Evolutionary conservation across 1,284 basidiomycete genomes (phyloP).

Genomic region (Leucoagaricus sp.): DNA sequence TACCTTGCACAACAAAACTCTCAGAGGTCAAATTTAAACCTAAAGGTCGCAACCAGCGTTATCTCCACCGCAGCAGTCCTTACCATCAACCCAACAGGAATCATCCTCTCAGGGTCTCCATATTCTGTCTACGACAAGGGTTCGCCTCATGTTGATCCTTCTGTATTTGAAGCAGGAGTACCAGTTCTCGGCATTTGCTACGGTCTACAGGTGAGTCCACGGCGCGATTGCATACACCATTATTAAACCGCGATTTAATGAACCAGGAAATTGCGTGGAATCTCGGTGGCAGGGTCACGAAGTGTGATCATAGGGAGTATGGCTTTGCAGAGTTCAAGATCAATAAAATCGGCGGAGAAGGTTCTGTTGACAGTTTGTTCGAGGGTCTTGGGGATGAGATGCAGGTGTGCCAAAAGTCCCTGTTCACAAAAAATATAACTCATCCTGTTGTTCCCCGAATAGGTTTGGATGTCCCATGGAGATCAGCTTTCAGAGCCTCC

Average conservation of each 20-base stretch:
- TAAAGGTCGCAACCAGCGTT: slow-evolving; percentile 62
- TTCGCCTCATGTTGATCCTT: slow-evolving; percentile 93
- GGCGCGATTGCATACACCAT: not conserved
- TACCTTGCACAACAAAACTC: slow-evolving; percentile 96
- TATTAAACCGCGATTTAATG: not conserved
- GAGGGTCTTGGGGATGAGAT: slow-evolving; percentile 82
- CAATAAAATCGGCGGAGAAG: slow-evolving; percentile 62
- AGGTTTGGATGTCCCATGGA: slow-evolving; percentile 99
- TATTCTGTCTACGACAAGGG: slow-evolving; percentile 97
- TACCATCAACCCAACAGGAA: slow-evolving; percentile 53
- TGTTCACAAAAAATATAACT: not conserved
- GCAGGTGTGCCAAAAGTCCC: slow-evolving; percentile 53
- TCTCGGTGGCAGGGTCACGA: slow-evolving; percentile 84
- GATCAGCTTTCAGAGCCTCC: slow-evolving; percentile 90
- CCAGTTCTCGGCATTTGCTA: slow-evolving; percentile 98
- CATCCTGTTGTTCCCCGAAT: slow-evolving; percentile 13
- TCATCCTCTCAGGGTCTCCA: slow-evolving; percentile 97
- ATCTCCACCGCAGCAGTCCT: not conserved
- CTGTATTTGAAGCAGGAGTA: slow-evolving; percentile 89
- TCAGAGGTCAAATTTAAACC: slow-evolving; percentile 92
- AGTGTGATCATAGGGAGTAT: slow-evolving; percentile 94
- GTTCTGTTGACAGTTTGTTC: slow-evolving; percentile 79
- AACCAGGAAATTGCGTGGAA: slow-evolving; percentile 90
- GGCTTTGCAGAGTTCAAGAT: slow-evolving; percentile 87
- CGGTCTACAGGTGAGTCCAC: slow-evolving; percentile 79